phyloP scores from a whole-genome alignment of 2,329 filamentous ascomycete genomes.

The Pseudogymnoascus sp. region DNA sequence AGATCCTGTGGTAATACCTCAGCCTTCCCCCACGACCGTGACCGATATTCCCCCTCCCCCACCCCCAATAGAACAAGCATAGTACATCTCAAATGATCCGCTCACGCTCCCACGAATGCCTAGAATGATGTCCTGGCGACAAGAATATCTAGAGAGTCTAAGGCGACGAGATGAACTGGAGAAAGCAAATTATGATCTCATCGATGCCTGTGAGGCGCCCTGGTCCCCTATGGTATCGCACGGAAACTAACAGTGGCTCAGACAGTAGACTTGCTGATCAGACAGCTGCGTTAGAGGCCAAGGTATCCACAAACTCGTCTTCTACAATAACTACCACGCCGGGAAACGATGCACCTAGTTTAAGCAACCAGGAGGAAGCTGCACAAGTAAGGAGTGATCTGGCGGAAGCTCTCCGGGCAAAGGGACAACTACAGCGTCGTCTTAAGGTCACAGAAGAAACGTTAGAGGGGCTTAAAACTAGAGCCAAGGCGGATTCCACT shows the following conservation, averaged over 20 bases:
- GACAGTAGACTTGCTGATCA: constrained; percentile 61
- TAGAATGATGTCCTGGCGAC: constrained; percentile 50
- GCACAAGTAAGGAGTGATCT: constrained; percentile 60
- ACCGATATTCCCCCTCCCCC: neutral
- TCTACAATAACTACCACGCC: constrained; percentile 24
- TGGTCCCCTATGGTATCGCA: constrained; percentile 12
- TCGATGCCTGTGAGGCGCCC: constrained; percentile 62
- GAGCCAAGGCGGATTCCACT: constrained; percentile 50
- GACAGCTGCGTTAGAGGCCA: constrained; percentile 53
- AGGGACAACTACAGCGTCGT: constrained; percentile 56
- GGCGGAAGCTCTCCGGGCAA: constrained; percentile 66
- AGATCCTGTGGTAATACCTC: neutral
- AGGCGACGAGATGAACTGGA: constrained; percentile 64
- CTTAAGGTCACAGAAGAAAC: constrained; percentile 57
- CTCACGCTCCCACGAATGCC: constrained; percentile 6
- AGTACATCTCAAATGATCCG: neutral
- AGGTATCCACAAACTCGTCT: constrained; percentile 36
- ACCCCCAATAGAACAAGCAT: neutral
- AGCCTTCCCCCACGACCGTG: constrained; percentile 2
- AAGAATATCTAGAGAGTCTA: constrained; percentile 71
- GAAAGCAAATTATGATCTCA: constrained; percentile 55
- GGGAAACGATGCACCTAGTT: constrained; percentile 21
- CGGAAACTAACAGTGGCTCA: constrained; percentile 27
- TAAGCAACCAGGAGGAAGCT: constrained; percentile 23
- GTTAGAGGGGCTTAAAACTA: constrained; percentile 52